These are phyloP conservation scores for Pigoraptor vietnamica DNA, from an alignment of 78 protist genomes.

Conservation along the genomic window DNA sequence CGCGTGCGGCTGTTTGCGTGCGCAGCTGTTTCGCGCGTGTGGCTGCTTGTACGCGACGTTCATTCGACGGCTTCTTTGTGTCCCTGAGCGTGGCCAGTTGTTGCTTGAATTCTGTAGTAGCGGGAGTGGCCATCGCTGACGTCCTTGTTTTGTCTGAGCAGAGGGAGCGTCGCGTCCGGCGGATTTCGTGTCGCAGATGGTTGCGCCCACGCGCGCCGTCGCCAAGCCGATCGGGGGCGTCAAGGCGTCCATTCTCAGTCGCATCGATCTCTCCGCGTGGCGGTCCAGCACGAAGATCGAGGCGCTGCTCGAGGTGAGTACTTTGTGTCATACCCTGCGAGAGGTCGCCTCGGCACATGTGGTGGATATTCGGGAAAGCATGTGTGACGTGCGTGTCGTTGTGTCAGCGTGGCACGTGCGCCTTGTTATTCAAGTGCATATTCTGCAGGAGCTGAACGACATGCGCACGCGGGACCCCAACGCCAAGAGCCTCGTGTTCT, in stretches of 20 bases:
- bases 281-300: constrained; percentile 42
- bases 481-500: constrained; percentile 49
- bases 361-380: no score
- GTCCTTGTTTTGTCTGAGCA: no score
- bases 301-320: constrained; percentile 57
- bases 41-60: background rate
- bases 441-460: background rate
- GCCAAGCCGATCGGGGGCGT: background rate
- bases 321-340: background rate
- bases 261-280: constrained; percentile 20
- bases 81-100: no score
- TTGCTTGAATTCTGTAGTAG: no score
- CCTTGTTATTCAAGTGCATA: background rate
- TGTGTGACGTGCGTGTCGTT: no score
- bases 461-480: background rate
- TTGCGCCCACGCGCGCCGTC: background rate
- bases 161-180: no score
- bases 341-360: background rate
- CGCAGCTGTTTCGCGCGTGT: background rate
- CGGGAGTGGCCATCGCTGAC: no score
- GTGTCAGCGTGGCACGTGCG: no score
- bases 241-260: background rate
- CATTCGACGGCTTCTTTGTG: no score
- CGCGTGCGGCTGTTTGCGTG: background rate
- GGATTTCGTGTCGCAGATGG: background rate